Percentiles rank a stretch among this genome's conserved stretches.
Conservation (phyloP, 495 filamentous ascomycete genomes). For the Neurospora sp. region DNA sequence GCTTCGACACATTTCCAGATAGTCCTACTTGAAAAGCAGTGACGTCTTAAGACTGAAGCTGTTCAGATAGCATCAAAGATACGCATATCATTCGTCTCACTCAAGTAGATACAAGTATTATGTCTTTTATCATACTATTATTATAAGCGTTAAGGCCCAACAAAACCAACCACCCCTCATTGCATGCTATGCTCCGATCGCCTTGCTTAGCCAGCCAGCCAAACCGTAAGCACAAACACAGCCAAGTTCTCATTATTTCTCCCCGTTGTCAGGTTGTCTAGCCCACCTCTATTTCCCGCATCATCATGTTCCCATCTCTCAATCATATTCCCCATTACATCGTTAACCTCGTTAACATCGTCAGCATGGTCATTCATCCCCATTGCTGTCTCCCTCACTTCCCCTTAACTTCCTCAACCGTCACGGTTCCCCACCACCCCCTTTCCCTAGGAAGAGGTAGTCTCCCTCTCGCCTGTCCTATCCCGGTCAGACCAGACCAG, state of each 20-base stretch:
- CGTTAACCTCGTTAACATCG: background rate
- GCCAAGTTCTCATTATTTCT: background rate
- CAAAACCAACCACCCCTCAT: slow-evolving; percentile 1
- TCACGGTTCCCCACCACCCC: background rate
- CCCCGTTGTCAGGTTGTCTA: background rate
- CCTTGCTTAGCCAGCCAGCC: background rate
- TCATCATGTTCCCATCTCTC: background rate
- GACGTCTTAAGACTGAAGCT: too few species aligned
- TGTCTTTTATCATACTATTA: background rate
- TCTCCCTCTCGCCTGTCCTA: background rate
- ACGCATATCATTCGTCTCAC: too few species aligned
- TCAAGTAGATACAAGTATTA: background rate
- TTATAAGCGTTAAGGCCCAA: slow-evolving; percentile 10
- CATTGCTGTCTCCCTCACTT: background rate
- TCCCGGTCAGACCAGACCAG: background rate
- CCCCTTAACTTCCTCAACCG: background rate
- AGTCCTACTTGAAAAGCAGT: too few species aligned
- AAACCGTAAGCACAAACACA: background rate
- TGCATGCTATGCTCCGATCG: slow-evolving; percentile 10
- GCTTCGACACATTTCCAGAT: too few species aligned
- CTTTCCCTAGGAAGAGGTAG: background rate
- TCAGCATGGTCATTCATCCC: background rate
- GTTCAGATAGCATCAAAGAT: too few species aligned
- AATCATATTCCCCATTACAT: background rate
- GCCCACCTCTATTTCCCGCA: background rate